These are phyloP conservation scores for Moricandia arvensis DNA, from an alignment of 345 rosid species.

Conservation along the genomic window DNA sequence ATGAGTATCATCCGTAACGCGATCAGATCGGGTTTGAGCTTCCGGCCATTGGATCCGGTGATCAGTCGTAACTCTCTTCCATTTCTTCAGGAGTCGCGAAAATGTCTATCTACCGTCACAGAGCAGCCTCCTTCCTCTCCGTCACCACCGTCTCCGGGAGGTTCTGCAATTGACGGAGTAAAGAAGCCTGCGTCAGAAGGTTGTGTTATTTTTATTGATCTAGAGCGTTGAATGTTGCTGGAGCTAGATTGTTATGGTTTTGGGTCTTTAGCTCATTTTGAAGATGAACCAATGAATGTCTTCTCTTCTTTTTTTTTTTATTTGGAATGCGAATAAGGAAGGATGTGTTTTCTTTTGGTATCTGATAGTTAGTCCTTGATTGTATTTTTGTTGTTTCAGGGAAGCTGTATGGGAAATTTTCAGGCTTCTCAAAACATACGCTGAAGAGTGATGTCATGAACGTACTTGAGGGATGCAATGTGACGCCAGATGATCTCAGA, in stretches of 20 bases:
- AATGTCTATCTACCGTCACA: constrained; percentile 52
- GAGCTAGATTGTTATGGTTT: not conserved
- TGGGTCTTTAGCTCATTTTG: not conserved
- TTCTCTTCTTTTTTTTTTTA: not conserved
- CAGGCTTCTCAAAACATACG: constrained; percentile 45
- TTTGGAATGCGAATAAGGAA: not conserved
- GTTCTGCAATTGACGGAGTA: constrained; percentile 36
- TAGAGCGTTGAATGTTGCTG: not conserved
- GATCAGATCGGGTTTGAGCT: constrained; percentile 33
- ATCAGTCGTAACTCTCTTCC: constrained; percentile 15
- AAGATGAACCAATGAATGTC: not conserved
- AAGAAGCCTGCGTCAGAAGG: constrained; percentile 30
- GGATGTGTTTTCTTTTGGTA: not conserved
- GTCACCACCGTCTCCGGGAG: constrained; percentile 34
- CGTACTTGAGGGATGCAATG: constrained; percentile 56
- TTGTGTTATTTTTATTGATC: not conserved
- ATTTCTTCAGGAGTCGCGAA: constrained; percentile 38
- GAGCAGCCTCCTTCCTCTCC: constrained; percentile 44
- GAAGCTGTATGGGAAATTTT: constrained; percentile 47
- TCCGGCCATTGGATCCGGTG: constrained; percentile 21
- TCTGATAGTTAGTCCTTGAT: not conserved
- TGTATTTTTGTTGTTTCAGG: constrained; percentile 35
- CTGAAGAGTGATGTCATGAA: constrained; percentile 64
- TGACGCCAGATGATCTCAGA: constrained; percentile 59
- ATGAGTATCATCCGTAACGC: constrained; percentile 47